These are phyloP conservation scores for Septoria petroselini DNA, from an alignment of 2,329 filamentous ascomycete species.

Conservation along the genomic window DNA sequence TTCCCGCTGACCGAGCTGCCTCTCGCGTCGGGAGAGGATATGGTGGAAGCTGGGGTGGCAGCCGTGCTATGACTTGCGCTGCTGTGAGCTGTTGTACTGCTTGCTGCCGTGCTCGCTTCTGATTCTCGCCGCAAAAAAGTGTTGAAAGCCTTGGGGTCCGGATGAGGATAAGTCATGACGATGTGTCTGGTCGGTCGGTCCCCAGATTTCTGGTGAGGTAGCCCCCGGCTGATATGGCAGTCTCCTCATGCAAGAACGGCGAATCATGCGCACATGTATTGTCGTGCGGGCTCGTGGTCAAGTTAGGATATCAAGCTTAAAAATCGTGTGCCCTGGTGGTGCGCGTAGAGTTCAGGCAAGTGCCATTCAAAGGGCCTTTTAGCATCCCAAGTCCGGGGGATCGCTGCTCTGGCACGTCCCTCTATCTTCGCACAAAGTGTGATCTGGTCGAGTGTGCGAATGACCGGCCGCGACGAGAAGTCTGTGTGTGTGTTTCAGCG, in stretches of 20 bases:
- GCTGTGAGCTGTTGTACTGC: constrained; percentile 6
- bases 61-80: constrained; percentile 11
- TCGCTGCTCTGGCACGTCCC: constrained; percentile 5
- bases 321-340: too few species aligned
- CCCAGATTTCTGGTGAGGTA: too few species aligned
- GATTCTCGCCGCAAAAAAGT: constrained; percentile 3
- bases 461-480: background rate
- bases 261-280: background rate
- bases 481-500: background rate
- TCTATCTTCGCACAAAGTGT: background rate
- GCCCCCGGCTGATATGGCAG: too few species aligned
- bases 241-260: too few species aligned
- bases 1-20: background rate
- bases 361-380: constrained; percentile 7
- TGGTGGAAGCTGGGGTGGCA: constrained; percentile 5
- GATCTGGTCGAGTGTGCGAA: background rate
- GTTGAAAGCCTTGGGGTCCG: constrained; percentile 3
- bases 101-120: constrained; percentile 4
- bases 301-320: constrained; percentile 1
- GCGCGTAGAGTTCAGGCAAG: constrained; percentile 6
- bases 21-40: constrained; percentile 2
- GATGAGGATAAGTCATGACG: background rate
- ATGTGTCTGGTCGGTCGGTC: too few species aligned
- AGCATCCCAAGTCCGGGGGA: background rate
- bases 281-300: background rate